phyloP scores from a whole-genome alignment of 768 basidiomycete species.

The Tulasnella sp. region DNA sequence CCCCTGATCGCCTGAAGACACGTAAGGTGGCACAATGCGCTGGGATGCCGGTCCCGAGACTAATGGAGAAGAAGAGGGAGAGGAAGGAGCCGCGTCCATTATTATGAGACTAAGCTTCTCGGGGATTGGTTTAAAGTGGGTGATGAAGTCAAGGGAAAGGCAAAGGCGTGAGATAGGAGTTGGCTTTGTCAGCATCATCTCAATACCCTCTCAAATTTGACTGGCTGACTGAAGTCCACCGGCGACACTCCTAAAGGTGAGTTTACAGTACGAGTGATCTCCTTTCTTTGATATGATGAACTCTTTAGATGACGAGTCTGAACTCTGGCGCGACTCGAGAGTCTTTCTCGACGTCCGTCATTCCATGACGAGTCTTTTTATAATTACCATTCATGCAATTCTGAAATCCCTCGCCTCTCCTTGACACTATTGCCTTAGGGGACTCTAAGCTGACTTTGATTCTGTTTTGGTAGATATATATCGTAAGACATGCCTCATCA shows the following conservation, averaged over 20 bases:
- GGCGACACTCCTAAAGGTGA: neutral
- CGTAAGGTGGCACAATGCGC: constrained; percentile 7
- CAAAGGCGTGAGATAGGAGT: neutral
- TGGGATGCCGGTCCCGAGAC: neutral
- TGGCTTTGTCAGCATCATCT: neutral
- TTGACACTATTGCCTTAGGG: neutral
- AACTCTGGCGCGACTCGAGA: neutral
- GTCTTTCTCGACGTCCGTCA: neutral
- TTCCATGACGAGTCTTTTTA: constrained; percentile 55
- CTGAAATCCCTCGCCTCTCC: constrained; percentile 46
- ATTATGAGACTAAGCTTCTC: neutral
- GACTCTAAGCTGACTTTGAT: neutral
- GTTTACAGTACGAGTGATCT: neutral
- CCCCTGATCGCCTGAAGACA: constrained; percentile 38
- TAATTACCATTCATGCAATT: constrained; percentile 88
- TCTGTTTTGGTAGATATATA: neutral
- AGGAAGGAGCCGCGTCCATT: neutral
- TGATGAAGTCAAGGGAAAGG: neutral
- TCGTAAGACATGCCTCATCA: neutral
- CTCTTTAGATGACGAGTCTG: constrained; percentile 75
- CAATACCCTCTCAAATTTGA: neutral
- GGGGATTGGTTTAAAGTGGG: neutral
- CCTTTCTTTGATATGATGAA: constrained; percentile 36
- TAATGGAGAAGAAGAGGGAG: neutral
- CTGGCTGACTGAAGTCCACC: neutral